phyloP scores from a whole-genome alignment of 2,329 filamentous ascomycete genomes.

The Exophiala sideris region DNA sequence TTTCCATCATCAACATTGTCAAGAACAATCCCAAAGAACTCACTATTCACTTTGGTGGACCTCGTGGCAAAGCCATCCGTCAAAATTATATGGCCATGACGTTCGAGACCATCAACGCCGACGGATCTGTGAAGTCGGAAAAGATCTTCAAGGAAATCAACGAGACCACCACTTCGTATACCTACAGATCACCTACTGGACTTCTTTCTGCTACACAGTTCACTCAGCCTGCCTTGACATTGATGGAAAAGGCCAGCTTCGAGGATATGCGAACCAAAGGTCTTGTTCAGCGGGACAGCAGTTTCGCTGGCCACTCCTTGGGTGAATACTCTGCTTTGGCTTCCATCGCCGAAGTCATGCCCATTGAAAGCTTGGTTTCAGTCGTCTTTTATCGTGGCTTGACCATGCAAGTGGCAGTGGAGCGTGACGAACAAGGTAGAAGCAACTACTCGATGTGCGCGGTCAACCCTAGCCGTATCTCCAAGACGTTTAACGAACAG shows the following conservation, averaged over 20 bases:
- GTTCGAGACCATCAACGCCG: conserved; percentile 92
- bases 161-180: conserved; percentile 91
- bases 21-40: conserved; percentile 99
- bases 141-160: conserved; percentile 99
- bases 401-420: conserved; percentile 98
- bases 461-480: conserved; percentile 96
- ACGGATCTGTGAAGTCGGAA: conserved; percentile 94
- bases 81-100: conserved; percentile 99
- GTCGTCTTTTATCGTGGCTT: conserved; percentile 98
- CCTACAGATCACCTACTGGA: conserved; percentile 91
- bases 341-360: conserved; percentile 96
- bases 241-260: conserved; percentile 99
- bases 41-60: conserved; percentile 95
- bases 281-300: conserved; percentile 91
- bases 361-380: conserved; percentile 96
- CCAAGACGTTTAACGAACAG: conserved; percentile 97
- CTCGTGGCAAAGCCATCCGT: conserved; percentile 92
- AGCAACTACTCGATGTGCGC: conserved; percentile 99
- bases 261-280: conserved; percentile 99
- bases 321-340: conserved; percentile 98
- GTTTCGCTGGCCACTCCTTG: conserved; percentile 94
- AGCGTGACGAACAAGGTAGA: conserved; percentile 85
- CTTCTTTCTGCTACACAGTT: conserved; percentile 96
- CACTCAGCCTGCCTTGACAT: conserved; percentile 91
- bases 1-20: conserved; percentile 97